Evolutionary conservation across 768 basidiomycete species (phyloP), one percentile per base, ranked within the genome.

Genomic region (Tulasnella sp.): DNA sequence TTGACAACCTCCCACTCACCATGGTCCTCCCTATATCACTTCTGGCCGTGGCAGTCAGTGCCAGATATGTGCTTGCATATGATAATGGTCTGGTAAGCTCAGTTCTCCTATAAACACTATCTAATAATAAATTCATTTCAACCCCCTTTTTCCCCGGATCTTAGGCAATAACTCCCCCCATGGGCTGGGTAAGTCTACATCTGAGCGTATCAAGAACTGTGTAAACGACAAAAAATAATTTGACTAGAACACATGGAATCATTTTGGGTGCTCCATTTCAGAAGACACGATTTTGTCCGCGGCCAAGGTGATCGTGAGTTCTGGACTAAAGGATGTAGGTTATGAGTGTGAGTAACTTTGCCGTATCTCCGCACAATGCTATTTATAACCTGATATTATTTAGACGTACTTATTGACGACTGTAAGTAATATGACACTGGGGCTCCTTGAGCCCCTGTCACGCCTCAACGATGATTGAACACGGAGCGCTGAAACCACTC

Each of bases 371-470:
- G 25, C 20, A 6, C 24, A 44, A 25, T 19, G 22, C 5, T 5
- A 41, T 37, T 24, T 5, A 15, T 28, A 29, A 20, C 37, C 9
- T 39, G 9, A 28, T 42, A 9, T 24, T 10, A 8, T 19, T 29
- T 15, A 69, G 67, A 69, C 59, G 60, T 69, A 8, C 48, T 65
- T 12, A 63, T 67, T 49, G 67, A 69, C 50, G 67, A 69, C 45
- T 69, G 67, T 68, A 42, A 47, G 65, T 53, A 16, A 19, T 33
- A n/a, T n/a, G 29, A 32, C 22, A 65, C 45, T 63, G 64, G 0
- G 61, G 59, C 33, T 64, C 64, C 0, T 60, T 64, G 31, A 65
- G 62, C 29, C 55, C 46, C 16, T 35, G 48, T 25, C 43, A 64
- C n/a, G 53, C 63, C n/a, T 24, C 28, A 19, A 1, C 19, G n/a